These are phyloP conservation scores for Raddia distichophylla DNA, from an alignment of 176 grass and related monocot species.

Conservation along the genomic window DNA sequence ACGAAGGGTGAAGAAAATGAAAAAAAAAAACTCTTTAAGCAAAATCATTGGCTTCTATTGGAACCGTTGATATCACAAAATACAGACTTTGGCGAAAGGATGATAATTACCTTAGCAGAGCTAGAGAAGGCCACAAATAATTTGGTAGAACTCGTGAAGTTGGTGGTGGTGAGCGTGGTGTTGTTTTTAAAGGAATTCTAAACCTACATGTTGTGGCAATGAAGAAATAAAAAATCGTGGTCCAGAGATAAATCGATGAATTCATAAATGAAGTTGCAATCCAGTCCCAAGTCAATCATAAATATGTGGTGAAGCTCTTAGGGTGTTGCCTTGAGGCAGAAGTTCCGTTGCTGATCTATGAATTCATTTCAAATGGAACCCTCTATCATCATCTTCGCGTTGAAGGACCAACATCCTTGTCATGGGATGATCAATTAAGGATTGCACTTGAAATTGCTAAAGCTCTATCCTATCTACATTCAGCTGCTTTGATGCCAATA, in stretches of 20 bases:
- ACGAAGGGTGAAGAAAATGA: conserved; percentile 35
- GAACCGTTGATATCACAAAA: conserved; percentile 46
- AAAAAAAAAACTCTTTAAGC: conserved; percentile 46
- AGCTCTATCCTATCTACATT: too few species aligned
- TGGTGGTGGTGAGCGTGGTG: conserved; percentile 48
- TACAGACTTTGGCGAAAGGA: conserved; percentile 50
- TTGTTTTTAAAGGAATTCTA: conserved; percentile 58
- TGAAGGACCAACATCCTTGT: too few species aligned
- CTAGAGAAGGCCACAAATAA: too few species aligned
- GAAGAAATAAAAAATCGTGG: conserved; percentile 59
- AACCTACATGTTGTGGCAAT: conserved; percentile 49
- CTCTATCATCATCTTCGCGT: background rate
- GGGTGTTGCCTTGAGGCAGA: conserved; percentile 66
- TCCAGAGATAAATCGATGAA: conserved; percentile 50
- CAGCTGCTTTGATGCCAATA: too few species aligned
- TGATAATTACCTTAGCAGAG: too few species aligned
- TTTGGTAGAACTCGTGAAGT: conserved; percentile 42
- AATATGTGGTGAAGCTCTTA: conserved; percentile 52
- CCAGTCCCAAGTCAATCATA: conserved; percentile 63
- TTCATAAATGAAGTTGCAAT: conserved; percentile 63
- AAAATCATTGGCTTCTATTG: conserved; percentile 56
- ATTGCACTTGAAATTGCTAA: too few species aligned
- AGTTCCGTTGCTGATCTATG: conserved; percentile 55
- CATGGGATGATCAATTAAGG: too few species aligned
- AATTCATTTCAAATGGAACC: conserved; percentile 67